Conservation (phyloP, 2,329 filamentous ascomycete species). For the Coniochaeta sp. region DNA sequence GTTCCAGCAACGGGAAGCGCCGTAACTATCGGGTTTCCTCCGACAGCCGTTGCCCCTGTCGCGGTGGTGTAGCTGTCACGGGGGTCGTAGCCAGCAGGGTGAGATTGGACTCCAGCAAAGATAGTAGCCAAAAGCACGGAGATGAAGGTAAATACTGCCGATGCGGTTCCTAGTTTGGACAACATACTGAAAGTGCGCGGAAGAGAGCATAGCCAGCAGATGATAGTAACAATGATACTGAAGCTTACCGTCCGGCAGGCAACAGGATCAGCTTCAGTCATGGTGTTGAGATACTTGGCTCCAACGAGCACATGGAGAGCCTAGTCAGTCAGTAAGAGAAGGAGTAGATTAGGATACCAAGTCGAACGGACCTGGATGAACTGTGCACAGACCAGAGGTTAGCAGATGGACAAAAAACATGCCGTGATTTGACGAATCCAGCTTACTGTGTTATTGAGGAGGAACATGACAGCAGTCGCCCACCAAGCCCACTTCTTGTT, state of each 20-base stretch:
- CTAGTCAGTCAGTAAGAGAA: conserved; percentile 40
- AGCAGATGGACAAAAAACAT: background rate
- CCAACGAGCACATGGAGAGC: conserved; percentile 77
- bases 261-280: conserved; percentile 61
- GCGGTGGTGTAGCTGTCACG: conserved; percentile 28
- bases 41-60: conserved; percentile 19
- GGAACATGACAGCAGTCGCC: conserved; percentile 73
- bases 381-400: background rate
- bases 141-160: conserved; percentile 83
- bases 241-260: conserved; percentile 72
- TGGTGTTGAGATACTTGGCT: conserved; percentile 84
- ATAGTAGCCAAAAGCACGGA: conserved; percentile 79
- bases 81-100: conserved; percentile 61
- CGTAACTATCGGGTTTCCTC: conserved; percentile 60
- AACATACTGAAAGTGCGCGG: conserved; percentile 80
- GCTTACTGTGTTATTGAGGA: conserved; percentile 73
- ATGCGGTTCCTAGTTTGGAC: conserved; percentile 69
- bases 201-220: conserved; percentile 73
- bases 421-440: background rate
- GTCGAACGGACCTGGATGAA: background rate
- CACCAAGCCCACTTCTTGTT: conserved; percentile 67
- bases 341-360: no score
- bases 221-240: conserved; percentile 62
- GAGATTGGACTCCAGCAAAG: conserved; percentile 69
- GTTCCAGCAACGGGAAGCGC: conserved; percentile 62